Percentiles rank a stretch among this genome's conserved stretches.
Evolutionary conservation across 129 eudicot species (phyloP).

Genomic region (Sambucus nigra): DNA sequence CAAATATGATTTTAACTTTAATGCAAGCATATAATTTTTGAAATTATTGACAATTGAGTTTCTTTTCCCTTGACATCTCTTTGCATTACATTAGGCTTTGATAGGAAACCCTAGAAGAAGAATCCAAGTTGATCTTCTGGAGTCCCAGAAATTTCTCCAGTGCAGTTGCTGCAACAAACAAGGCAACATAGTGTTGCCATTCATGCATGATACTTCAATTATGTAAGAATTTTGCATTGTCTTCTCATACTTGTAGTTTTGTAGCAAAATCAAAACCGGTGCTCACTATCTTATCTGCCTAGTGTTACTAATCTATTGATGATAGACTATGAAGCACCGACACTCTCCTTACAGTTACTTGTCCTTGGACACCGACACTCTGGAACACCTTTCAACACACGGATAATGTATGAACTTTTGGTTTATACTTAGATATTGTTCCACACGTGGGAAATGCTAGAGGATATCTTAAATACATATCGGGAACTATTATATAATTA

Average conservation of each 20-base stretch:
- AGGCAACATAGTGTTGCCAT: slow-evolving; percentile 38
- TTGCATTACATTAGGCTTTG: slow-evolving; percentile 38
- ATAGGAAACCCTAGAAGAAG: slow-evolving; percentile 82
- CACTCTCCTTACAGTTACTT: too few relatives aligned
- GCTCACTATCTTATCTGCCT: neutral
- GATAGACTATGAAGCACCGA: neutral
- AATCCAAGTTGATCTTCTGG: slow-evolving; percentile 81
- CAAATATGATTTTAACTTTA: too few relatives aligned
- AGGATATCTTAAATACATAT: neutral
- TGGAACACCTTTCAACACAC: neutral
- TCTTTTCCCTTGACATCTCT: slow-evolving; percentile 5
- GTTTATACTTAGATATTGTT: too few relatives aligned
- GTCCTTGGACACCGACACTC: neutral
- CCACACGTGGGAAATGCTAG: neutral
- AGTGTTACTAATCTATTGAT: too few relatives aligned
- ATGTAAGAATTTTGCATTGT: slow-evolving; percentile 38
- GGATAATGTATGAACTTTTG: neutral
- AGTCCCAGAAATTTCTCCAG: slow-evolving; percentile 48
- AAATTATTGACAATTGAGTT: neutral
- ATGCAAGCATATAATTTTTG: neutral
- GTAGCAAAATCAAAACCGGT: neutral
- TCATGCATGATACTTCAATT: slow-evolving; percentile 79
- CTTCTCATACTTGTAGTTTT: neutral
- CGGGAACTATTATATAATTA: too few relatives aligned
- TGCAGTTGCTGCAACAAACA: slow-evolving; percentile 79